Conservation (phyloP, 2,329 filamentous ascomycete genomes). For the Nannizzia gypsea region DNA sequence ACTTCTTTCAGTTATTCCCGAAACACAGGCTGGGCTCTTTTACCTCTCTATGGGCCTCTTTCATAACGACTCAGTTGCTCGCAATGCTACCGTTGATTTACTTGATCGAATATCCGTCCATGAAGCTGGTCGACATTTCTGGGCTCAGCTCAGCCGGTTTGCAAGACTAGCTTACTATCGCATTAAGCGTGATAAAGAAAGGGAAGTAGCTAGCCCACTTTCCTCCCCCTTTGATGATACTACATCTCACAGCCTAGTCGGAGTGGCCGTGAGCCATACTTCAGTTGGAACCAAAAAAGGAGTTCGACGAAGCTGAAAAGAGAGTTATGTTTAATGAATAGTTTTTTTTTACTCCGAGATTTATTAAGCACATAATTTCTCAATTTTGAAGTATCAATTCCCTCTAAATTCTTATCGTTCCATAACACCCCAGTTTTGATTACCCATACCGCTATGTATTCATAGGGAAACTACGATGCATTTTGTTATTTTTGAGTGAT, state of each 20-base stretch:
- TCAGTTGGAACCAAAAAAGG: neutral
- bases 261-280: constrained; percentile 19
- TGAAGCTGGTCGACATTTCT: constrained; percentile 87
- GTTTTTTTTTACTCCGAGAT: neutral
- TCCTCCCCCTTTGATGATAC: constrained; percentile 18
- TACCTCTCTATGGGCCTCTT: constrained; percentile 85
- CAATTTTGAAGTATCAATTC: neutral
- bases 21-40: constrained; percentile 78
- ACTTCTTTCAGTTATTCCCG: constrained; percentile 67
- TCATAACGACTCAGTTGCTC: constrained; percentile 71
- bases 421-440: neutral
- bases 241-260: constrained; percentile 25
- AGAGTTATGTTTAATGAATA: neutral
- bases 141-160: constrained; percentile 73
- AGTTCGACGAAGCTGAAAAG: neutral
- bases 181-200: constrained; percentile 53
- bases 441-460: neutral
- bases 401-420: neutral
- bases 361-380: neutral
- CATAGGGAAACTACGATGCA: neutral
- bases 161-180: constrained; percentile 76
- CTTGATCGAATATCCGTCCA: constrained; percentile 74
- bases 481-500: neutral
- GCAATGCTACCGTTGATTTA: constrained; percentile 64
- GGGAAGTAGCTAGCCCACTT: constrained; percentile 13